Percentiles rank a stretch among this genome's conserved stretches.
phyloP scores from a whole-genome alignment of 192 early-diverging fungal genomes.

The Diversispora eburnea region DNA sequence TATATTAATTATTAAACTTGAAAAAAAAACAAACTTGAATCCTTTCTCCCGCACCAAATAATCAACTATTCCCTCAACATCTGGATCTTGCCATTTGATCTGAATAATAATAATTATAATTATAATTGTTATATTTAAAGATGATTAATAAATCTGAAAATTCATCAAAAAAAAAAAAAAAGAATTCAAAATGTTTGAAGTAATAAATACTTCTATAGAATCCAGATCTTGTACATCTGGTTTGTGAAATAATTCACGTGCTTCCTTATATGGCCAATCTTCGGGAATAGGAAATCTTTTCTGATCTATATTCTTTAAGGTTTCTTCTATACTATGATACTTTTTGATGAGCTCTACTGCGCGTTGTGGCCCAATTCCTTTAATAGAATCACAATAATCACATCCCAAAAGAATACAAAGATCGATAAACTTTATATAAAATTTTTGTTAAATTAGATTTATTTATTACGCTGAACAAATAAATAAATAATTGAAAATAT shows the following conservation, averaged over 20 bases:
- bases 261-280: slow-evolving; percentile 86
- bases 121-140: neutral
- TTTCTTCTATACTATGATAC: slow-evolving; percentile 77
- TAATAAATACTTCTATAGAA: slow-evolving; percentile 57
- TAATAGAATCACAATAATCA: slow-evolving; percentile 95
- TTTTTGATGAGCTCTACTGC: slow-evolving; percentile 84
- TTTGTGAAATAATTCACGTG: slow-evolving; percentile 79
- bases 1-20: neutral
- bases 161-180: slow-evolving; percentile 2
- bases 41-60: slow-evolving; percentile 94
- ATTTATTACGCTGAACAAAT: neutral
- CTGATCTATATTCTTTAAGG: slow-evolving; percentile 66
- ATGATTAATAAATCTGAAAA: neutral
- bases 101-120: slow-evolving; percentile 12
- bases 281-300: slow-evolving; percentile 82
- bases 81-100: slow-evolving; percentile 70
- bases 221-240: slow-evolving; percentile 75
- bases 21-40: slow-evolving; percentile 63
- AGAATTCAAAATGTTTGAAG: neutral
- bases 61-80: slow-evolving; percentile 78
- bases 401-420: slow-evolving; percentile 96
- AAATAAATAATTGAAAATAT: neutral
- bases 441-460: neutral
- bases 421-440: slow-evolving; percentile 81
- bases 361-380: slow-evolving; percentile 84